These are phyloP conservation scores for Phytophthora fragariae DNA, from an alignment of 352 stramenopile species.

Conservation along the genomic window DNA sequence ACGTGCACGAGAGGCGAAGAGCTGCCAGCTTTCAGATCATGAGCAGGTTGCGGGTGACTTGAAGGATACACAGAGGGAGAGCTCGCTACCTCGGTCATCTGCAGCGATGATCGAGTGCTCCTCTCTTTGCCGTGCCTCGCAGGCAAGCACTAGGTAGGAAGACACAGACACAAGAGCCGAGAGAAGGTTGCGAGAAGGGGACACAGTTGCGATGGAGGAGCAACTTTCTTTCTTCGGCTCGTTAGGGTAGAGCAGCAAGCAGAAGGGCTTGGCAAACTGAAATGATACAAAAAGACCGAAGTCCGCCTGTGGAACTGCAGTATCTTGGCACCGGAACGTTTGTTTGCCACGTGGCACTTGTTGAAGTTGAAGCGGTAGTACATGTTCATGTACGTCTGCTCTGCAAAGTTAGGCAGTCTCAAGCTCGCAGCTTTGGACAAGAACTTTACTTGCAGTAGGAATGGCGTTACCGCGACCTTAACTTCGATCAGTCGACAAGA, in stretches of 20 bases:
- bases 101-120: slow-evolving; percentile 18
- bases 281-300: slow-evolving; percentile 34
- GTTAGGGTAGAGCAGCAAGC: slow-evolving; percentile 51
- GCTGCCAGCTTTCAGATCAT: slow-evolving; percentile 22
- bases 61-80: slow-evolving; percentile 17
- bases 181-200: slow-evolving; percentile 18
- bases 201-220: slow-evolving; percentile 27
- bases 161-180: slow-evolving; percentile 42
- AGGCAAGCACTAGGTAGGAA: slow-evolving; percentile 43
- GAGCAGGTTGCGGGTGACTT: slow-evolving; percentile 4
- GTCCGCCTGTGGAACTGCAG: slow-evolving; percentile 25
- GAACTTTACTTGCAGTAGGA: slow-evolving; percentile 11
- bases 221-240: slow-evolving; percentile 23
- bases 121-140: slow-evolving; percentile 18
- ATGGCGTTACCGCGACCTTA: too few relatives aligned
- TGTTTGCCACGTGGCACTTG: slow-evolving; percentile 15
- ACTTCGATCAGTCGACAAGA: too few relatives aligned
- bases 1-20: slow-evolving; percentile 21
- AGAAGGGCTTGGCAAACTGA: slow-evolving; percentile 31
- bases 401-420: too few relatives aligned
- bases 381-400: too few relatives aligned
- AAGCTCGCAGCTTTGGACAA: background rate
- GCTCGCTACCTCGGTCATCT: slow-evolving; percentile 14
- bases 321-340: slow-evolving; percentile 21
- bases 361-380: slow-evolving; percentile 1